Conservation (phyloP, 768 basidiomycete genomes). For the Solioccasus polychromus region DNA sequence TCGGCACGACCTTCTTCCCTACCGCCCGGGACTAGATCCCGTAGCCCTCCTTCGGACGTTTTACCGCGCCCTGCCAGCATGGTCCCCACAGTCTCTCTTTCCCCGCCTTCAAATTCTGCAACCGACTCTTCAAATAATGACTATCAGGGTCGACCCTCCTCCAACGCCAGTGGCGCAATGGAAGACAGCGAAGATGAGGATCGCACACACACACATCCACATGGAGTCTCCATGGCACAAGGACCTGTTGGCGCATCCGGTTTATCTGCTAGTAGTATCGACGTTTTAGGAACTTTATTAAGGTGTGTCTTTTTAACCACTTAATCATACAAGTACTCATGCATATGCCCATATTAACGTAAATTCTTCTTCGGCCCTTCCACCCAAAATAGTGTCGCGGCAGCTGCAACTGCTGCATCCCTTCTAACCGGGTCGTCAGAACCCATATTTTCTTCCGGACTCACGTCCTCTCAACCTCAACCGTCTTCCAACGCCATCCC, state of each 20-base stretch:
- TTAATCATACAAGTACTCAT: neutral
- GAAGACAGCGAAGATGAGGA: constrained; percentile 19
- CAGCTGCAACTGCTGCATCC: constrained; percentile 89
- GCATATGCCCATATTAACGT: neutral
- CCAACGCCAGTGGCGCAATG: neutral
- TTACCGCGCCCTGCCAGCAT: constrained; percentile 37
- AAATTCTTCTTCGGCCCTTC: neutral
- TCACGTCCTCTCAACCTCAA: constrained; percentile 37
- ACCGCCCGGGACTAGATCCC: constrained; percentile 29
- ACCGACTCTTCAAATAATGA: constrained; percentile 2
- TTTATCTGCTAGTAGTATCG: constrained; percentile 73
- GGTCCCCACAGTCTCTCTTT: constrained; percentile 20
- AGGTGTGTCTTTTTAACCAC: constrained; percentile 45
- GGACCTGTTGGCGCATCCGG: constrained; percentile 30
- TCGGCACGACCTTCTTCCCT: constrained; percentile 20
- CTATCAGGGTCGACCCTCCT: constrained; percentile 3
- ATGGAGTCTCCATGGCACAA: constrained; percentile 25
- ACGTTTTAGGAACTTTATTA: constrained; percentile 77
- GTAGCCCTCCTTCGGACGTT: constrained; percentile 37
- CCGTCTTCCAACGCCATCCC: constrained; percentile 13
- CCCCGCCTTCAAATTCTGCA: constrained; percentile 6
- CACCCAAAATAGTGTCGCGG: constrained; percentile 62
- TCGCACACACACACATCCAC: constrained; percentile 13
- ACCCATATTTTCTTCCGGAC: constrained; percentile 57
- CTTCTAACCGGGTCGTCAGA: constrained; percentile 72